Conservation (phyloP, 306 rosid genomes). For the Potentilla sterilis region DNA sequence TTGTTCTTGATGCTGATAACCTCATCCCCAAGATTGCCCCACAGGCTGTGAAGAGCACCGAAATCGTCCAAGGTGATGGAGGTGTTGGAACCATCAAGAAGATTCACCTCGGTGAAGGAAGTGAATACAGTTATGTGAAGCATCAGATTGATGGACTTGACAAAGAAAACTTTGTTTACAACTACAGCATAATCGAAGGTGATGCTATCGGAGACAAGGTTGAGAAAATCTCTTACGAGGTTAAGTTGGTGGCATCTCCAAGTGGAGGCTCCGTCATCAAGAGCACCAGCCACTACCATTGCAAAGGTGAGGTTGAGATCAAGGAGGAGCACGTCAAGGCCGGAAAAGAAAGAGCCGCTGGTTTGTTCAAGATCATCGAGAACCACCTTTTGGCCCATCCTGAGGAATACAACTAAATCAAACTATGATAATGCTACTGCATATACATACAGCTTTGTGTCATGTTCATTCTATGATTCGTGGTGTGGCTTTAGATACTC, state of each 20-base stretch:
- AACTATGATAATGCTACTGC: no score
- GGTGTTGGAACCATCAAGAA: slow-evolving; percentile 1
- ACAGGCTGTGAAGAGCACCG: not conserved
- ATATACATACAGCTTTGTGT: no score
- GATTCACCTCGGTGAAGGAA: slow-evolving; percentile 28
- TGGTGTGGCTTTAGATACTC: no score
- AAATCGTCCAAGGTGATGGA: not conserved
- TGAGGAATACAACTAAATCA: not conserved
- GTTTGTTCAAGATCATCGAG: slow-evolving; percentile 28
- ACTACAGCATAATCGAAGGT: slow-evolving; percentile 40
- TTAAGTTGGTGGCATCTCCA: slow-evolving; percentile 24
- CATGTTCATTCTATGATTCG: no score
- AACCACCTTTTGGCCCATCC: not conserved
- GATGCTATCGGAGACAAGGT: slow-evolving; percentile 33
- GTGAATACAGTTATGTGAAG: slow-evolving; percentile 33
- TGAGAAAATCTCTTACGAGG: slow-evolving; percentile 39
- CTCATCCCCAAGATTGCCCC: slow-evolving; percentile 6
- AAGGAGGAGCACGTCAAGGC: slow-evolving; percentile 11
- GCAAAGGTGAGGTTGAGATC: slow-evolving; percentile 32
- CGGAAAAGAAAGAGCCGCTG: slow-evolving; percentile 12
- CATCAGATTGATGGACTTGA: slow-evolving; percentile 46
- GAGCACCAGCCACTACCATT: slow-evolving; percentile 24
- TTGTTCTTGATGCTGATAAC: not conserved
- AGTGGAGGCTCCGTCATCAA: slow-evolving; percentile 41
- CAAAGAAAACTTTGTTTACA: slow-evolving; percentile 24